phyloP scores from a whole-genome alignment of 139 green algal genomes.

The Marvania coccoides region DNA sequence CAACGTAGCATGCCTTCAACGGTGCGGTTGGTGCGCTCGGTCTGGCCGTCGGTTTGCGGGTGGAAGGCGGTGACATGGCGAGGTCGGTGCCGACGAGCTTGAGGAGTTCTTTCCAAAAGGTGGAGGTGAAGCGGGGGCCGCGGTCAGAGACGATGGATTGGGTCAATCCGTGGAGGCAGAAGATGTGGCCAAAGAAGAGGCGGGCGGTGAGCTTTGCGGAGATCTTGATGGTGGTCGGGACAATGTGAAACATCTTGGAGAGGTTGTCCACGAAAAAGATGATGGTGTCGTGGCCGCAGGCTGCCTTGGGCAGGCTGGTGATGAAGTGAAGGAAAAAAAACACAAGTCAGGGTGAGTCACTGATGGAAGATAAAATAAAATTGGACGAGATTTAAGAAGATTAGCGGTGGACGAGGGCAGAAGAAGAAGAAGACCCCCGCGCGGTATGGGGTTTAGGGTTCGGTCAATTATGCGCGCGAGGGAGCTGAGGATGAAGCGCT shows the following conservation, averaged over 20 bases:
- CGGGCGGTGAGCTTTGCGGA: slow-evolving; percentile 19
- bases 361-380: too few species aligned
- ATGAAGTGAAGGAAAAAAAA: too few species aligned
- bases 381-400: too few species aligned
- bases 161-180: slow-evolving; percentile 37
- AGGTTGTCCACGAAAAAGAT: too few species aligned
- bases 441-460: too few species aligned
- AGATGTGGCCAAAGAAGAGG: slow-evolving; percentile 38
- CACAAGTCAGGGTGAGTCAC: too few species aligned
- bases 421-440: too few species aligned
- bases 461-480: too few species aligned
- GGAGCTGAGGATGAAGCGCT: too few species aligned
- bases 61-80: slow-evolving; percentile 38
- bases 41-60: slow-evolving; percentile 62
- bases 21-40: slow-evolving; percentile 41
- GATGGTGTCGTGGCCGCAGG: too few species aligned
- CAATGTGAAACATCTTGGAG: slow-evolving; percentile 41
- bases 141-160: slow-evolving; percentile 46
- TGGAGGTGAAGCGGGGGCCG: slow-evolving; percentile 34
- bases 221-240: slow-evolving; percentile 20
- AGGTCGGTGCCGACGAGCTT: slow-evolving; percentile 25
- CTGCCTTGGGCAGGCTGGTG: too few species aligned
- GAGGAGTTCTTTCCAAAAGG: slow-evolving; percentile 36
- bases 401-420: too few species aligned
- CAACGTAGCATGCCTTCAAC: slow-evolving; percentile 38